Base-by-base conservation (phyloP, 352 stramenopile genomes). In the Pythium apleroticum region DNA sequence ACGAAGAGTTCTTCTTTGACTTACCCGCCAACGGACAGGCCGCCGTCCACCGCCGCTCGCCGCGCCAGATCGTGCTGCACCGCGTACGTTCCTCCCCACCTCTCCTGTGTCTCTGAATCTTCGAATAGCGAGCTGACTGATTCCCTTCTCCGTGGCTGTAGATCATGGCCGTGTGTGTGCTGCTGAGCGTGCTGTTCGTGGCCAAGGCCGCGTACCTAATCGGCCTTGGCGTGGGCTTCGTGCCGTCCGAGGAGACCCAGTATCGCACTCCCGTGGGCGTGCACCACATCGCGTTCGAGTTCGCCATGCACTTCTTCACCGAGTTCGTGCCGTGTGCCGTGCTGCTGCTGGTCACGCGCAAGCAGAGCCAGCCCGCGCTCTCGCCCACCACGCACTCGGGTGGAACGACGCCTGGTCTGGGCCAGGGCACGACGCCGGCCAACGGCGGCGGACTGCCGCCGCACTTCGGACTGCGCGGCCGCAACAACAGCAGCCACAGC, bases 1-100 rank as follows among this genome's bases (percentile, higher is more conserved):
- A 91, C 50, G 85, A 93, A 41, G 85, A 91, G 55, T 90, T 93
- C 41, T 93, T 91, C 71, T 93, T 93, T 45, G 81, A 93, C 57
- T 76, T 87, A n/a, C 80, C 80, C 6, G 73, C 67, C 3, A 68
- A 71, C 25, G 35, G 43, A 48, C 52, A 69, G 25, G 71, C 46
- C n/a, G 60, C 52, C 25, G 66, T 49, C 55, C 58, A 41, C 74
- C 55, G 30, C 71, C 67, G 17, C 66, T 81, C 81, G 25, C 85
- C 85, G 9, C 78, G 81, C 6, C 82, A 91, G 61, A 68, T 83
- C 19, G 82, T 93, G 37, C 43, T 93, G 24, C 78, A 80, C 20
- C 76, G 82, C 65, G 84, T 91, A 78, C 59, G 66, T 70, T 3
- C 15, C 45, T 41, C 50, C 24, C 24, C 35, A 6, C n/a, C 27